A percentile compares a stretch with the other conserved stretches of the same genome.
phyloP scores from a whole-genome alignment of 1,139 yeast genomes.

The Eremothecium sinecaudum region DNA sequence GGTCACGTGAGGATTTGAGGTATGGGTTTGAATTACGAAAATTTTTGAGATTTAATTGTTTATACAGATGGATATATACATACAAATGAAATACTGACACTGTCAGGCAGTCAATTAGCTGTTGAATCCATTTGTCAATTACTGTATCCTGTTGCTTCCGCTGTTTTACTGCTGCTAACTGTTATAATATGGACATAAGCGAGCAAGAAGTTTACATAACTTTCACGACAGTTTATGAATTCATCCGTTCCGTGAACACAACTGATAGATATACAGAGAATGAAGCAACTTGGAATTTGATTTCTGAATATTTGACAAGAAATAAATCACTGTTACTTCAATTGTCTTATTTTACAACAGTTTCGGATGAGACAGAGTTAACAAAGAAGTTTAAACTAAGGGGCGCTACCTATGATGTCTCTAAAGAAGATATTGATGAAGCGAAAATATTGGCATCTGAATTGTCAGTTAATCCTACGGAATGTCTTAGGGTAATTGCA shows the following conservation, averaged over 20 bases:
- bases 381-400: conserved; percentile 9
- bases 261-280: conserved; percentile 1
- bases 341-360: conserved; percentile 6
- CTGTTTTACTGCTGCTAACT: too few relatives aligned
- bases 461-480: conserved; percentile 32
- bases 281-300: conserved; percentile 5
- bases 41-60: too few relatives aligned
- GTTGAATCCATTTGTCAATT: too few relatives aligned
- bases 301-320: conserved; percentile 8
- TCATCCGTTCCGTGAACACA: conserved; percentile 8
- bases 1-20: too few relatives aligned
- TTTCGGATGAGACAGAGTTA: neutral
- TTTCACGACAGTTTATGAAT: conserved; percentile 9
- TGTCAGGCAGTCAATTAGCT: too few relatives aligned
- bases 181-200: too few relatives aligned
- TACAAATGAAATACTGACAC: too few relatives aligned
- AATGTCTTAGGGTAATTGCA: conserved; percentile 39
- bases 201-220: conserved; percentile 4
- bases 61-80: too few relatives aligned
- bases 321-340: conserved; percentile 6
- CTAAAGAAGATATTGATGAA: conserved; percentile 7
- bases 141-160: too few relatives aligned
- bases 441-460: conserved; percentile 12
- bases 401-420: conserved; percentile 10
- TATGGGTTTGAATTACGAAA: too few relatives aligned